A percentile compares a stretch with the other conserved stretches of the same genome.
phyloP scores from a whole-genome alignment of 176 grass and related monocot species.

The Avena atlantica region DNA sequence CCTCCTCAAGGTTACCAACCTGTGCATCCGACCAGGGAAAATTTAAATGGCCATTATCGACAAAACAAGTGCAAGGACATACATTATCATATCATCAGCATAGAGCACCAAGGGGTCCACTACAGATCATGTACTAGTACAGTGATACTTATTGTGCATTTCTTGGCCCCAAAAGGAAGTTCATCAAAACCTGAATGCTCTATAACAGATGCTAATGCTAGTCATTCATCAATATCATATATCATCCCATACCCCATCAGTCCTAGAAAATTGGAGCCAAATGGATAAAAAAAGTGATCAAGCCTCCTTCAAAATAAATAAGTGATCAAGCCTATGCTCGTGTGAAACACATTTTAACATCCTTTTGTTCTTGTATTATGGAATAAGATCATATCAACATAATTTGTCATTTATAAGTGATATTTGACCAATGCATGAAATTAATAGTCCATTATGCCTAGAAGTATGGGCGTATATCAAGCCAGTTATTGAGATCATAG shows the following conservation, averaged over 20 bases:
- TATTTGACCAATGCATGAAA: too few species aligned
- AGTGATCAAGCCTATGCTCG: too few species aligned
- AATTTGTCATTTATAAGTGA: too few species aligned
- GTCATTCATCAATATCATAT: not conserved
- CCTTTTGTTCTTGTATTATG: too few species aligned
- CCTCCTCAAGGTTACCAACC: constrained; percentile 81
- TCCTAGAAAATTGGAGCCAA: not conserved
- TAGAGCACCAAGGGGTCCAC: not conserved
- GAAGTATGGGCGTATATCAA: too few species aligned
- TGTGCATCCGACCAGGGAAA: constrained; percentile 31
- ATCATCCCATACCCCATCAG: not conserved
- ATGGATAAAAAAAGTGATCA: not conserved
- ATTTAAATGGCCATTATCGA: not conserved
- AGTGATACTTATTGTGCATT: not conserved
- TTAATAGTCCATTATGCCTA: too few species aligned
- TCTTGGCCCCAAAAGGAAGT: not conserved
- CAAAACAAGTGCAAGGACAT: constrained; percentile 12
- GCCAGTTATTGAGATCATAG: too few species aligned
- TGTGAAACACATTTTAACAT: too few species aligned
- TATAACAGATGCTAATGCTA: not conserved
- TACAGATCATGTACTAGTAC: not conserved
- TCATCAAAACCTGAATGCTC: not conserved
- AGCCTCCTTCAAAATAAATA: too few species aligned
- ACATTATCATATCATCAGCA: not conserved
- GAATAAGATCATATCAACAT: too few species aligned